A percentile compares a stretch with the other conserved stretches of the same genome.
Conservation (phyloP, 192 early-diverging fungal genomes). For the Podila epigama region DNA sequence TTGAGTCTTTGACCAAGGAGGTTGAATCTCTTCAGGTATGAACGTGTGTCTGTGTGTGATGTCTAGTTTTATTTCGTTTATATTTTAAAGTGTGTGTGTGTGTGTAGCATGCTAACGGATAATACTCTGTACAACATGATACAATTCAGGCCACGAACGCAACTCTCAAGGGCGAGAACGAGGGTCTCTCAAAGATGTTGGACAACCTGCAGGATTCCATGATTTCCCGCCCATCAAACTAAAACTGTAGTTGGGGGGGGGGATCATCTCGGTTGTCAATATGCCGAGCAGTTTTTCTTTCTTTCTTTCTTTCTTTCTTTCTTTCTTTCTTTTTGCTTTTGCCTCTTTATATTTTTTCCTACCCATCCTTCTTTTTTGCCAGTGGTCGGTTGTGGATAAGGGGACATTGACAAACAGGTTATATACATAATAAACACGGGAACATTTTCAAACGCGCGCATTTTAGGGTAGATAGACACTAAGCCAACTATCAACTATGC, state of each 20-base stretch:
- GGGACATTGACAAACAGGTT: too few relatives aligned
- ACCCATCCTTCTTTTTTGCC: not conserved
- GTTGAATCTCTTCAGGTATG: slow-evolving; percentile 52
- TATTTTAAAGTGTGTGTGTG: not conserved
- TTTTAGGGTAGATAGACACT: too few relatives aligned
- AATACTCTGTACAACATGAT: not conserved
- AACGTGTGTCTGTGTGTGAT: not conserved
- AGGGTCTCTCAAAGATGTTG: slow-evolving; percentile 29
- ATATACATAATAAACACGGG: too few relatives aligned
- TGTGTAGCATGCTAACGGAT: not conserved
- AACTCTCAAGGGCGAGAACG: slow-evolving; percentile 20
- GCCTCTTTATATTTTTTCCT: not conserved
- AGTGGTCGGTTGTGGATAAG: too few relatives aligned
- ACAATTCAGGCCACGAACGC: slow-evolving; percentile 5
- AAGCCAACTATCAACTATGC: too few relatives aligned
- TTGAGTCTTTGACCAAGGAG: slow-evolving; percentile 39
- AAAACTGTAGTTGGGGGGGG: too few relatives aligned
- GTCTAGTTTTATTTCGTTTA: not conserved
- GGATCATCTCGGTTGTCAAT: not conserved
- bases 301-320: not conserved
- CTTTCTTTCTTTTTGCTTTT: not conserved
- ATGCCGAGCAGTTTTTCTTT: not conserved
- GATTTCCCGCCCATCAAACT: slow-evolving; percentile 15
- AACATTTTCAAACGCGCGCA: too few relatives aligned
- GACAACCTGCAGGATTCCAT: slow-evolving; percentile 44